Base-by-base conservation (phyloP, 2,329 filamentous ascomycete species). In the Lasiodiplodia theobromae region DNA sequence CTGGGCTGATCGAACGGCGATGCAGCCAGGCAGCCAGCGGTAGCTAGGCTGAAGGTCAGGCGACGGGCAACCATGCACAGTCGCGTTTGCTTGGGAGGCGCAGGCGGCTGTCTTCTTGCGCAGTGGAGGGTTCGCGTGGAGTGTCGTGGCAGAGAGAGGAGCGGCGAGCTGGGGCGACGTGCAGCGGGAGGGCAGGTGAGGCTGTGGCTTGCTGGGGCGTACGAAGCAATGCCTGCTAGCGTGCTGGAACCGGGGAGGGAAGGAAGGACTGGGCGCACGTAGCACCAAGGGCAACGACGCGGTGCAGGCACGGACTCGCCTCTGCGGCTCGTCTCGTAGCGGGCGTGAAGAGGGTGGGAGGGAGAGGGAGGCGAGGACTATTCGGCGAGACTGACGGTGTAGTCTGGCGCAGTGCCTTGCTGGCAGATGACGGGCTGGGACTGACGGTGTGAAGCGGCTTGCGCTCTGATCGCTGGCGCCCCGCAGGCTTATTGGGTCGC, bases 11-110 rank as follows among this genome's bases (percentile, higher is more conserved):
- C 66, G 66, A 58, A 56, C 18, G 66, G 66, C 56, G 56, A 62
- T 68, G 66, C 66, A 63, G 66, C 66, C 66, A 68, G 66, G 66
- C 66, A 68, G 66, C 66, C 66, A 68, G 66, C 66, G 57, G 66
- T 68, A 54, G 66, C 66, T 68, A 56, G 66, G 54, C 66, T 63
- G 56, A 49, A 68, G 34, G 49, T 63, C 66, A 68, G 51, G 37
- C 34, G 57, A 28, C 56, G 66, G 54, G 57, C 66, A 62, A 68
- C 57, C 66, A 68, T 68, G 66, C 66, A 68, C 44, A 52, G 60
- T 64, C 47, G 60, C 47, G 23, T 18, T 18, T 12, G 65, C 52
- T 38, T 25, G 16, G 4, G 21, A 34, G n/a, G n/a, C 11, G 31
- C 40, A 40, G 40, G 44, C 53, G 53, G 40, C 44, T 44, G 28